Base-by-base conservation (phyloP, 768 basidiomycete genomes). In the Imleria badia region DNA sequence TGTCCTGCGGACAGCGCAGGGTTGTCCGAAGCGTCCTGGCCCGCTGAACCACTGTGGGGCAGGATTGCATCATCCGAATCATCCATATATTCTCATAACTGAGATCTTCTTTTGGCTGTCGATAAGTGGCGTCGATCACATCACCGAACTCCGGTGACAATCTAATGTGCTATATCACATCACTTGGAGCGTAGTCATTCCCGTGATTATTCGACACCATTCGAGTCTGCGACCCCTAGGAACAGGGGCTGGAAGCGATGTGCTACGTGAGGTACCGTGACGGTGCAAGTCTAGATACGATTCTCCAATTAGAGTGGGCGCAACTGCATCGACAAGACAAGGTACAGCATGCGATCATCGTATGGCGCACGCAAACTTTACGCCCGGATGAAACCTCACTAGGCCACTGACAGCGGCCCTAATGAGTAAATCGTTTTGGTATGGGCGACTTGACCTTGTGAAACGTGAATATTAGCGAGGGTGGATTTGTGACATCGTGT, bases 401-500 rank as follows among this genome's bases (percentile, higher is more conserved):
- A n/a, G n/a, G n/a, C n/a, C n/a, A n/a, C n/a, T n/a, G n/a, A n/a
- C n/a, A n/a, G n/a, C n/a, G n/a, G 26, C 26, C 26, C 4, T 26
- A 26, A 26, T 26, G 26, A 26, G 26, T 26, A 26, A 26, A 26
- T 26, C 26, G 6, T 3, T 26, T 26, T 26, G 6, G 26, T 26
- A 26, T 26, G 6, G 6, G 26, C 26, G 26, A 26, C 26, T 26
- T 4, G 26, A 26, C 26, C 26, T 26, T 6, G 6, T 26, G 26
- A 26, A 26, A 26, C 26, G 26, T 26, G 26, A 26, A 26, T 26
- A 26, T 26, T 26, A 26, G 26, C 26, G 26, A 26, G 11, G n/a
- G 55, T 45, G 33, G 51, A 47, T 31, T 29, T 59, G 64, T 67
- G 62, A 65, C 65, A 53, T 19, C 15, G 41, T 53, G 65, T 67